Base-by-base conservation (phyloP, 129 eudicot genomes). In the Arctium lappa region DNA sequence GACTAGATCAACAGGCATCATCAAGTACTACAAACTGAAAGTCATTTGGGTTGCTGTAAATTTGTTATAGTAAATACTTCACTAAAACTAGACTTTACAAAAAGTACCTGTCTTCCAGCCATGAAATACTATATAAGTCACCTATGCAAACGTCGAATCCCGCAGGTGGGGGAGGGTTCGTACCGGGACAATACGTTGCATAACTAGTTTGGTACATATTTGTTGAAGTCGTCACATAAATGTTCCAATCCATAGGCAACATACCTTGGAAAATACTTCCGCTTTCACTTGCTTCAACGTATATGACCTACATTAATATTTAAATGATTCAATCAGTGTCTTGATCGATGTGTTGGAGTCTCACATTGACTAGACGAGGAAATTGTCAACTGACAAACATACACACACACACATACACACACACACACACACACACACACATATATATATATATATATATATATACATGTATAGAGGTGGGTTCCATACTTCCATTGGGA, bases 61-160 rank as follows among this genome's bases (percentile, higher is more conserved):
- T 15, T 50, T 50, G 18, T 50, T 50, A 50, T 13, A 3, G 62
- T 12, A 50, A 50, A 50, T 50, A 12, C 62, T 50, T 13, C 62
- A 50, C 6, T 50, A 50, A 50, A 50, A 50, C 62, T 50, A 50
- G 62, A 50, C 18, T 50, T 50, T 50, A 18, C 62, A 79, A 9
- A 27, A 72, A n/a, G n/a, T 85, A 94, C 98, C 98, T 95, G 76
- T 95, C 97, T 75, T 95, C 98, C 94, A 91, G 84, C 98, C 98
- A 95, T 74, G 98, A 91, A 75, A 94, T 78, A 76, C 97, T 94
- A 63, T 94, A 92, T 50, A 92, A 74, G 82, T 95, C 98, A 4
- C 97, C 98, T 79, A 95, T 86, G 84, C 98, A 95, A 40, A 93
- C 88, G n/a, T 86, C 81, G 65, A 69, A 92, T 34, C 69, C 97